Percentiles rank a stretch among this genome's conserved stretches.
Conservation (phyloP, 805 yeast genomes). For the Candida adriatica region DNA sequence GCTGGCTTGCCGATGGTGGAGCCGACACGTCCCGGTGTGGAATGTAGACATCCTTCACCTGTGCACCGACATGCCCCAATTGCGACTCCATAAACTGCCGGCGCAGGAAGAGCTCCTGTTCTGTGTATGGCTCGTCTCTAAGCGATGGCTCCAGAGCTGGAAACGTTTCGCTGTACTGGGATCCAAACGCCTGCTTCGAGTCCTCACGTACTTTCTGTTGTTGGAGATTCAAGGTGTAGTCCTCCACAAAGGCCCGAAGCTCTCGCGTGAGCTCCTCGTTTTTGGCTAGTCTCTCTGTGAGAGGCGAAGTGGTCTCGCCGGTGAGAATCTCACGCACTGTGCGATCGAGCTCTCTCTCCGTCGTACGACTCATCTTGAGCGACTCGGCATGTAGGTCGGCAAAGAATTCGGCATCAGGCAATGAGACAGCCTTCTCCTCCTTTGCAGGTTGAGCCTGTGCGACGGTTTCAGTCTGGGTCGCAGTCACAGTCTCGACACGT, state of each 20-base stretch:
- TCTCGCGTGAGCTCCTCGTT: slow-evolving; percentile 18
- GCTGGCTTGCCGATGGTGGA: slow-evolving; percentile 51
- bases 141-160: slow-evolving; percentile 63
- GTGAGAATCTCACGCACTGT: slow-evolving; percentile 17
- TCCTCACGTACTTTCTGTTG: slow-evolving; percentile 12
- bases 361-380: slow-evolving; percentile 10
- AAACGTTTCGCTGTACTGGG: slow-evolving; percentile 24
- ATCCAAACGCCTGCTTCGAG: slow-evolving; percentile 10
- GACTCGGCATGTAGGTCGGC: slow-evolving; percentile 14
- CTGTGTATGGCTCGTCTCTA: slow-evolving; percentile 59
- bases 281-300: slow-evolving; percentile 7
- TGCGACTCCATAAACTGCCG: slow-evolving; percentile 53
- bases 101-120: slow-evolving; percentile 72
- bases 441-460: slow-evolving; percentile 1
- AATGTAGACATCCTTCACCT: slow-evolving; percentile 50
- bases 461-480: background rate
- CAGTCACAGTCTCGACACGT: slow-evolving; percentile 2
- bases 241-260: slow-evolving; percentile 15
- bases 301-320: slow-evolving; percentile 16
- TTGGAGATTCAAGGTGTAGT: slow-evolving; percentile 15
- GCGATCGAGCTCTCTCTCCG: slow-evolving; percentile 16
- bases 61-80: slow-evolving; percentile 58
- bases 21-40: slow-evolving; percentile 60
- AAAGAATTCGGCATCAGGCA: slow-evolving; percentile 14
- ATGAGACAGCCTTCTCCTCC: background rate